Evolutionary conservation across 208 protist genomes (phyloP), one percentile per base, ranked within the genome.

Genomic region (Vickermania spadyakhi): DNA sequence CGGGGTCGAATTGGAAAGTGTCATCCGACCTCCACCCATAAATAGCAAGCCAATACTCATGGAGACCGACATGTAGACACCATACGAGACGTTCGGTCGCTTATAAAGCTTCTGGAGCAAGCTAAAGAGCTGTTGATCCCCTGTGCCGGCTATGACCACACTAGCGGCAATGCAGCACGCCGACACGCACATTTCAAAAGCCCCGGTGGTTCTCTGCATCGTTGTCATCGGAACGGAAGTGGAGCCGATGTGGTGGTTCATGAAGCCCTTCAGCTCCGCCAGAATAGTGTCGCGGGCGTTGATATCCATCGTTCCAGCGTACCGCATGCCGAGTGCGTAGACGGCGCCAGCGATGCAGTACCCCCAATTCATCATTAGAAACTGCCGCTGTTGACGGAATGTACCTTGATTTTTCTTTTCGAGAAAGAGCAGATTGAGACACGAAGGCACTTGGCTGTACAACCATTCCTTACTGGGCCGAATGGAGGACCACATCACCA

Each of bases 11-110:
- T 79, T 97, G 14, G 75, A 83, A n/a, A 99, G 70, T 0, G 91
- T 96, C 18, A 89, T 75, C 14, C 84, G 73, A 11, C 94, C 94
- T 26, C 82, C 92, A 26, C 96, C 96, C 7, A 99, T 74, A 55
- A 98, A 98, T 0, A 98, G 66, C 23, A 98, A 63, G 7, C 97
- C 97, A 36, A 97, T 81, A 4, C 92, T 79, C 89, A 98, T 98
- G 30, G 79, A 77, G 4, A 97, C 58, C 2, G 94, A 84, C 94
- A 98, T 97, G 72, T 98, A 91, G 27, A 77, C 72, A 25, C 97
- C 97, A 75, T 98, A 98, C 2, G 68, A 58, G 1, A 85, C 70
- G 27, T 88, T 73, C 2, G 71, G 62, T 42, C 73, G 75, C 2
- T 63, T 65, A 57, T 93, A 72, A 4, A 97, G 57, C 21, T 68